Percentiles rank a stretch among this genome's conserved stretches.
Conservation (phyloP, 1,284 basidiomycete genomes). For the Austroboletus niveus region DNA sequence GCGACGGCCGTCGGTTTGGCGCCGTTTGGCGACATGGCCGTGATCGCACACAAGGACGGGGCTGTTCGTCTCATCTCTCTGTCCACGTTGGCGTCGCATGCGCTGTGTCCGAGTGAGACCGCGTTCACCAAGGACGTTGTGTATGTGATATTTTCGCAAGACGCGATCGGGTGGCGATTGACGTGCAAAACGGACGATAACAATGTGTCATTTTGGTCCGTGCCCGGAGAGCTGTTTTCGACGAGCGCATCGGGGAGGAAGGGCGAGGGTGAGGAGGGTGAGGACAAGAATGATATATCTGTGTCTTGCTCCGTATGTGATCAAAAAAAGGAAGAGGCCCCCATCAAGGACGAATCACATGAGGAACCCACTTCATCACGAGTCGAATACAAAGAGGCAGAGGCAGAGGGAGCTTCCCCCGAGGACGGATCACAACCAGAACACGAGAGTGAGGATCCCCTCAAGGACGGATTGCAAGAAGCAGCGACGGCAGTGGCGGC, state of each 20-base stretch:
- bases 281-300: background rate
- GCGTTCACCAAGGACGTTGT: background rate
- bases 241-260: background rate
- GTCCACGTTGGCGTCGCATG: conserved; percentile 1
- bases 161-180: background rate
- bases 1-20: conserved; percentile 4
- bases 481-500: background rate
- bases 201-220: conserved; percentile 6
- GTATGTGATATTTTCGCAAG: conserved; percentile 5
- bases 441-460: too few relatives aligned
- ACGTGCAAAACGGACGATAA: conserved; percentile 5
- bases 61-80: conserved; percentile 2
- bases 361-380: background rate
- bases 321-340: background rate
- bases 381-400: background rate
- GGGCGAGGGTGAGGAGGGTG: background rate
- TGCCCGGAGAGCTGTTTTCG: conserved; percentile 2
- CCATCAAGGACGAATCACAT: background rate
- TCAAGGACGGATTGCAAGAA: background rate
- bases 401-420: too few relatives aligned
- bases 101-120: conserved; percentile 3
- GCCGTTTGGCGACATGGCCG: conserved; percentile 4
- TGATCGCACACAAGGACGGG: conserved; percentile 6
- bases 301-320: conserved; percentile 2
- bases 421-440: too few relatives aligned